Base-by-base conservation (phyloP, 129 eudicot genomes). In the Mikania micrantha region DNA sequence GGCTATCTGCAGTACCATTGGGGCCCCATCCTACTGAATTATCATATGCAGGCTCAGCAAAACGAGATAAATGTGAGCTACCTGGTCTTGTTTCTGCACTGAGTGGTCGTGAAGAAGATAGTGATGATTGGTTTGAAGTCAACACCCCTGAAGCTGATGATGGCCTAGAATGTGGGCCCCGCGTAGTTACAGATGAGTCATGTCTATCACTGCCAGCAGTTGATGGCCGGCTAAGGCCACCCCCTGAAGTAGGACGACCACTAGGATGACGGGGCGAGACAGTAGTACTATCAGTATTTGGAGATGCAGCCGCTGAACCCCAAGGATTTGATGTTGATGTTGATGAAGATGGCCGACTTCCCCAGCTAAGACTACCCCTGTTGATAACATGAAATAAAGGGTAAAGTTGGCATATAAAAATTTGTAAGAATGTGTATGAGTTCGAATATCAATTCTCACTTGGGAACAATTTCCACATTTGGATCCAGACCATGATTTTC, bases 401-500 rank as follows among this genome's bases (percentile, higher is more conserved):
- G 32, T 29, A 31, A 36, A 41, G 19, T n/a, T 34, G 22, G 57
- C 42, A 45, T 16, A 58, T 1, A 20, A 3, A 41, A 75, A 6
- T 7, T 28, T 8, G 50, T 17, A 57, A 15, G 7, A 62, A 49
- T 19, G 84, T 15, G 17, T 34, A 64, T 17, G 50, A 6, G 59
- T 9, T 60, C 66, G 29, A n/a, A n/a, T 58, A 49, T 70, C 49
- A 59, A 21, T 24, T 77, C 97, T 94, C 79, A 94, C 99, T 94
- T 94, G 82, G 99, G 99, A 81, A 94, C 97, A 61, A 89, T 89
- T 50, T 89, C 99, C 38, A 89, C 97, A 79, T 76, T 87, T 17
- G 95, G 99, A 79, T 94, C 97, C 80, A 94, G 70, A 52, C 99
- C 99, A 69, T 90, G 99, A 72, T 94, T 94, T 72, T 94, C 99